Percentiles rank a stretch among this genome's conserved stretches.
Conservation (phyloP, 768 basidiomycete genomes). For the Tulasnella sp. region DNA sequence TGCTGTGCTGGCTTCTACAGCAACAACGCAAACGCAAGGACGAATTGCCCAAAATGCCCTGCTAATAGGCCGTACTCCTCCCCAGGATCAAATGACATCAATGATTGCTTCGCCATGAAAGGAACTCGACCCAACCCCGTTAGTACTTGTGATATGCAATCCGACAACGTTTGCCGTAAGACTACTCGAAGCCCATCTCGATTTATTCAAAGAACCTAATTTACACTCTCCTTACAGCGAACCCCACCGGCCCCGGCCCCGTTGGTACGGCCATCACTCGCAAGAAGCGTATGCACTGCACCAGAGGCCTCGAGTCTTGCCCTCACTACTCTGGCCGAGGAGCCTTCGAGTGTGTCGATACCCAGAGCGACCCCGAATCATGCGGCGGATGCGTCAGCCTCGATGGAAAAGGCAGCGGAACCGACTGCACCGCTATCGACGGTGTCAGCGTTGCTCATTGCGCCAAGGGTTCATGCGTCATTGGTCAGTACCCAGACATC, state of each 20-base stretch:
- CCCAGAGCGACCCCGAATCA: constrained; percentile 15
- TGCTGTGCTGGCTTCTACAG: not conserved
- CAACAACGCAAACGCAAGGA: not conserved
- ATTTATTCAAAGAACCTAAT: not conserved
- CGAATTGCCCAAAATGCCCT: not conserved
- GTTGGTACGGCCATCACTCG: not conserved
- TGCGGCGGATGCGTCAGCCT: constrained; percentile 29
- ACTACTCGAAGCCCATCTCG: not conserved
- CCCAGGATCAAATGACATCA: not conserved
- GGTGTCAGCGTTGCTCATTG: constrained; percentile 49
- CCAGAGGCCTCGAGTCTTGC: constrained; percentile 19
- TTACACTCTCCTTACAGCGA: not conserved
- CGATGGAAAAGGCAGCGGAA: constrained; percentile 40
- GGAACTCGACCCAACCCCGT: not conserved
- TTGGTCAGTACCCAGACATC: not conserved
- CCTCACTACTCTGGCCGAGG: constrained; percentile 19
- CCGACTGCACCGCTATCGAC: constrained; percentile 53
- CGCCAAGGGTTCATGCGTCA: constrained; percentile 44
- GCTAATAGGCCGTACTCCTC: not conserved
- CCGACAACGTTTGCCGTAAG: not conserved
- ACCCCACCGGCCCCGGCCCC: not conserved
- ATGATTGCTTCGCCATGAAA: not conserved
- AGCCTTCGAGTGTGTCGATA: constrained; percentile 32
- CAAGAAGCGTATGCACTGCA: not conserved
- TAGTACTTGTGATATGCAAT: not conserved